Percentiles rank a stretch among this genome's conserved stretches.
Conservation (phyloP, 139 green algal genomes). For the Auxenochlorella protothecoides region DNA sequence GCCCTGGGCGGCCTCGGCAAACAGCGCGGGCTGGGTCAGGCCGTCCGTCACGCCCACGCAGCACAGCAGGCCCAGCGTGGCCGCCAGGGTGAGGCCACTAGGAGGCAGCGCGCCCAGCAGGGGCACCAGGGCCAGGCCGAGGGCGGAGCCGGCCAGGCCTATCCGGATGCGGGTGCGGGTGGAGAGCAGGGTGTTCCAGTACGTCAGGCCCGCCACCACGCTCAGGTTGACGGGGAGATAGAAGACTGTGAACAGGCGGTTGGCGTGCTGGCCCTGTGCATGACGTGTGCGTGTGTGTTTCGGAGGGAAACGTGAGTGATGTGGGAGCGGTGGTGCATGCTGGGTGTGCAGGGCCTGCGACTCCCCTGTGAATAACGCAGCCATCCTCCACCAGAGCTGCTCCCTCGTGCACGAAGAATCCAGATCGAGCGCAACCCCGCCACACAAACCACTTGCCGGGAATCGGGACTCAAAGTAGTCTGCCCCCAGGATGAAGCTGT, state of each 20-base stretch:
- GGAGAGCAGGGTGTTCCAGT: constrained; percentile 6
- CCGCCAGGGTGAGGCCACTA: no score
- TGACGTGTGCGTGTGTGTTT: not conserved
- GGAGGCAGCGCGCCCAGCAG: constrained; percentile 13
- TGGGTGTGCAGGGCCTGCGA: not conserved
- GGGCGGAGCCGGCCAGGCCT: constrained; percentile 40
- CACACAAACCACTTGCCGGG: constrained; percentile 4
- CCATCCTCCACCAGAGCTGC: not conserved
- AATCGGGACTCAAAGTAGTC: constrained; percentile 31
- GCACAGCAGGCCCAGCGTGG: no score
- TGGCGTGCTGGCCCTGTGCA: constrained; percentile 44
- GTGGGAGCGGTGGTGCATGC: not conserved
- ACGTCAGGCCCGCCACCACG: constrained; percentile 27
- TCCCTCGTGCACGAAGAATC: not conserved
- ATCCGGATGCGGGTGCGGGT: constrained; percentile 24
- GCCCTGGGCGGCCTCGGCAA: not conserved
- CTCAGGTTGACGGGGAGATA: constrained; percentile 55
- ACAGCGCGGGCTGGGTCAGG: not conserved
- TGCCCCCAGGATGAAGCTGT: constrained; percentile 60
- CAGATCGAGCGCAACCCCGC: not conserved
- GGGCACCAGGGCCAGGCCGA: constrained; percentile 37
- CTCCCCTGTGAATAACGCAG: not conserved
- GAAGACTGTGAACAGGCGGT: constrained; percentile 56
- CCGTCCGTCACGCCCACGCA: not conserved
- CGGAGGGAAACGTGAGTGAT: not conserved